Evolutionary conservation across 805 yeast species (phyloP), one percentile per base, ranked within the genome.

Genomic region (Ogataea wickerhamii): DNA sequence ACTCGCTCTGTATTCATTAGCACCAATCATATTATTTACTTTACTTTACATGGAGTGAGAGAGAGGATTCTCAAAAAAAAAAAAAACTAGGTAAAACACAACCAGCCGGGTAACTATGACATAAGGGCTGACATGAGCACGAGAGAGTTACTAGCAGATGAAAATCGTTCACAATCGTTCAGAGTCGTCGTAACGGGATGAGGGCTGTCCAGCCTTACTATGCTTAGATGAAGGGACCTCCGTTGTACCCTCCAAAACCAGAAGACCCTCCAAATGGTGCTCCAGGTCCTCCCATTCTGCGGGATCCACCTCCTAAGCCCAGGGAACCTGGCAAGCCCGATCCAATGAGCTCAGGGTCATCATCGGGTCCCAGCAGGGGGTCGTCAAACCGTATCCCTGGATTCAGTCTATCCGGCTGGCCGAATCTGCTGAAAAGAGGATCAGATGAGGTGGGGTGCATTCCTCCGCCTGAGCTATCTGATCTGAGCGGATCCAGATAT

Each of bases 361-460:
- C 70, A 13, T 66, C 67, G 28, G 70, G 74, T 12, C 68, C 74
- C 11, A 67, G 58, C 32, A 64, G 49, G 0, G 81, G 81, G 40
- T 74, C 78, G 47, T 74, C 80, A 45, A 56, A 73, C 23, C 80
- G 50, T 5, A 78, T 72, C 4, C 78, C 78, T 0, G 70, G 69
- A 4, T 71, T 70, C 8, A 28, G 59, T 61, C 64, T 64, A 6
- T 17, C 10, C 4, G 34, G 34, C 8, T 41, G 32, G 3, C 43
- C 52, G 3, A 36, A 36, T n/a, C 52, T 36, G 17, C 34, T 37
- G 47, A 77, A 78, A 6, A 78, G 39, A 0, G 81, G 82, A 49
- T 78, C 80, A 30, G 69, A 54, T 2, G 64, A 50, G 4, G 73
- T 65, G 1, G 80, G 78, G 38, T 71, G 59, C 83, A 78, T 76